Base-by-base conservation (phyloP, 371 early-diverging fungal genomes). In the Capillidium heterosporum region DNA sequence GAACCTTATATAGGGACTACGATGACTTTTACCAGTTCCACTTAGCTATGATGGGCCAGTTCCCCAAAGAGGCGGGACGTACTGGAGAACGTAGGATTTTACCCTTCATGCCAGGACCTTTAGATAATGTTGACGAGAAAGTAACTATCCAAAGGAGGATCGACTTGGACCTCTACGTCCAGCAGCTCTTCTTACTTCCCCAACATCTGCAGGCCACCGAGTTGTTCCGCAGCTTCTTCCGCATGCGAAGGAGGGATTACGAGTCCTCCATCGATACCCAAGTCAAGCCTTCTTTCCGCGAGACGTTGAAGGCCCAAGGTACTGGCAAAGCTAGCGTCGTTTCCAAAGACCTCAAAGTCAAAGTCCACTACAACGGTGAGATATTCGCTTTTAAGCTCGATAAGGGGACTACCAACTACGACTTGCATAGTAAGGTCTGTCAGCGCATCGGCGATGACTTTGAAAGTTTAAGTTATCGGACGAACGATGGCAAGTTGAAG, bases 11-110 rank as follows among this genome's bases (percentile, higher is more conserved):
- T 67, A 68, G 87, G 26, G 68, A 77, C 19, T 85, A 84, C 59
- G 87, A 89, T 62, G 85, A 87, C 62, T 85, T 90, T 66, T 81
- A 81, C 65, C 74, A 78, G 47, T 78, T 87, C 50, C 90, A 90
- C 51, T 77, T 85, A 46, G 70, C 75, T n/a, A 70, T 90, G 19
- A 66, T 90, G 44, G 73, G 72, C 39, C 75, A 74, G 55, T 90
- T 80, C 63, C 86, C 85, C 0, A 64, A 67, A 4, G 86, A 87
- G 60, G 75, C 80, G 31, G 90, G 90, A 2, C 77, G 84, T 43
- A 63, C 62, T 17, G 77, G 74, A 23, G 69, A 73, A 46, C 69
- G 67, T 19, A 69, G 85, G 26, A 75, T 79, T 48, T 62, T 87
- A 44, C 90, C 88, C 3, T 87, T 80, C 63, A 77, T 87, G 74